These are phyloP conservation scores for Neurospora intermedia DNA, from an alignment of 495 filamentous ascomycete genomes.

Conservation along the genomic window DNA sequence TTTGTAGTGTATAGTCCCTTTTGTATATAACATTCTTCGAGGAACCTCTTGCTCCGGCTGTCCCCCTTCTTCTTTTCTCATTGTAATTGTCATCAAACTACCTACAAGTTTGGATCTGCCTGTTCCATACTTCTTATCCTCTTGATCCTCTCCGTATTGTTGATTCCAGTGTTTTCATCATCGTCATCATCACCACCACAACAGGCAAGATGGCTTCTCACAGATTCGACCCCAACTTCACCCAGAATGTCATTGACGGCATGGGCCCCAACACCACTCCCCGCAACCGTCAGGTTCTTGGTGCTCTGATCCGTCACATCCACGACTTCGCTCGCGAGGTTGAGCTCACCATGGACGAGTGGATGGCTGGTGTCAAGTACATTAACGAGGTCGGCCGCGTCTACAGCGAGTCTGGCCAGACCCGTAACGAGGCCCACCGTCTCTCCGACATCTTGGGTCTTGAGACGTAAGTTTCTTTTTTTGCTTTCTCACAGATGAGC, in stretches of 20 bases:
- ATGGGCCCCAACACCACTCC: constrained; percentile 65
- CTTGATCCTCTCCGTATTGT: background rate
- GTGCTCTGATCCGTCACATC: constrained; percentile 59
- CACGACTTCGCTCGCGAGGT: constrained; percentile 80
- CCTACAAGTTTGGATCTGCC: background rate
- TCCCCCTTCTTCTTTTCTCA: background rate
- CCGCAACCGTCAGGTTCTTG: constrained; percentile 55
- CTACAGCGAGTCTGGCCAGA: constrained; percentile 46
- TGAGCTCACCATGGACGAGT: constrained; percentile 70
- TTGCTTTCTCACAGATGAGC: background rate
- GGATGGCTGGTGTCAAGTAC: constrained; percentile 64
- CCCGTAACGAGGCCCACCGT: constrained; percentile 63
- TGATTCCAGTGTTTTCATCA: background rate
- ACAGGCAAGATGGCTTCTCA: constrained; percentile 15
- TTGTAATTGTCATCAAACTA: constrained; percentile 1
- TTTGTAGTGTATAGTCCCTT: background rate
- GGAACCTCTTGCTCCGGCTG: background rate
- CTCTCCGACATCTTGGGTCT: constrained; percentile 72
- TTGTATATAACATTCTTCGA: background rate
- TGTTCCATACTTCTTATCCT: background rate
- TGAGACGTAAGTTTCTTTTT: constrained; percentile 52
- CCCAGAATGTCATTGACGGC: constrained; percentile 58
- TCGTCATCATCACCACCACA: constrained; percentile 1
- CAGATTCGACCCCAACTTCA: constrained; percentile 67
- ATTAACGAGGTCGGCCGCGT: constrained; percentile 42